phyloP scores from a whole-genome alignment of 1,284 basidiomycete species.

The Quambalaria eucalypti region DNA sequence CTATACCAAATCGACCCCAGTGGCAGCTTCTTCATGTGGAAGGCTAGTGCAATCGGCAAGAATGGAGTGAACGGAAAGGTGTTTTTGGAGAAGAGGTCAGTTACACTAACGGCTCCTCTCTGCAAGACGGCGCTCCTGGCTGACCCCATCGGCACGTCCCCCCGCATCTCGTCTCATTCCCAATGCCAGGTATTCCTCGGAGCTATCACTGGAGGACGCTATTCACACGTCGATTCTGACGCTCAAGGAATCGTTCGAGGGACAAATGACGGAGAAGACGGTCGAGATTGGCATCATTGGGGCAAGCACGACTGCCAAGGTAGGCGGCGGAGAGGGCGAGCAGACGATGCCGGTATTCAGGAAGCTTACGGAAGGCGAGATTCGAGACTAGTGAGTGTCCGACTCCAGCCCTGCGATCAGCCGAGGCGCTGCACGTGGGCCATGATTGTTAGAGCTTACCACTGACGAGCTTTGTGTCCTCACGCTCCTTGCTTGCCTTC shows the following conservation, averaged over 20 bases:
- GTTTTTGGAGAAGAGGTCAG: slow-evolving; percentile 73
- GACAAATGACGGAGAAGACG: slow-evolving; percentile 99
- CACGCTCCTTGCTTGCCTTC: too few relatives aligned
- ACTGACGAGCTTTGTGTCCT: too few relatives aligned
- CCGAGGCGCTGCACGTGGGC: too few relatives aligned
- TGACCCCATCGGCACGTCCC: background rate
- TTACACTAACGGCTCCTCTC: background rate
- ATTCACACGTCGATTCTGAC: slow-evolving; percentile 98
- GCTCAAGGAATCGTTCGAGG: slow-evolving; percentile 97
- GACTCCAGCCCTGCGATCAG: too few relatives aligned
- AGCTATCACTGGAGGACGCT: slow-evolving; percentile 95
- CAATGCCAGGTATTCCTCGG: slow-evolving; percentile 72
- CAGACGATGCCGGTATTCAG: slow-evolving; percentile 35
- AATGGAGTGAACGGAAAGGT: slow-evolving; percentile 99
- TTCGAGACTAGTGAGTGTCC: slow-evolving; percentile 34
- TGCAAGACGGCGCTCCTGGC: background rate
- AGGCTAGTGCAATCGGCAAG: slow-evolving; percentile 97
- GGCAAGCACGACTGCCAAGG: slow-evolving; percentile 43
- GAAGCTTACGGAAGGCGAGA: slow-evolving; percentile 32
- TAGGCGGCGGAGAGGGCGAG: slow-evolving; percentile 12
- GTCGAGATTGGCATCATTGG: slow-evolving; percentile 90
- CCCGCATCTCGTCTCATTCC: slow-evolving; percentile 51
- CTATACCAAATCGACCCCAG: slow-evolving; percentile 98
- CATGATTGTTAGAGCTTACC: too few relatives aligned
- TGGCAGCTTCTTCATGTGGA: slow-evolving; percentile 91